Base-by-base conservation (phyloP, 2,329 filamentous ascomycete species). In the Nemania sp. region DNA sequence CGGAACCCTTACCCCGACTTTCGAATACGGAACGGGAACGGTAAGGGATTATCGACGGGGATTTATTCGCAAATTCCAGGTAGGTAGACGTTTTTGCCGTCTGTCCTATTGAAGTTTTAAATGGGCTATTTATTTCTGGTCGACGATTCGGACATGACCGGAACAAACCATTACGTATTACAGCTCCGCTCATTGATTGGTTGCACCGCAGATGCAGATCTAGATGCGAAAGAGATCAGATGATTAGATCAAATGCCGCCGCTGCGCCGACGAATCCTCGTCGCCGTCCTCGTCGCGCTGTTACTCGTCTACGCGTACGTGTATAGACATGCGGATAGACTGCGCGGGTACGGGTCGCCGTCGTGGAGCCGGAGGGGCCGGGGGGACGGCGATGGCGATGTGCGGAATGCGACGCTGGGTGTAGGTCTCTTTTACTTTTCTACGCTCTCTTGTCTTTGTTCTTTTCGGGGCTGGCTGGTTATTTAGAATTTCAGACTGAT, bases 351-450 rank as follows among this genome's bases (percentile, higher is more conserved):
- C 2, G 17, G 11, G 18, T n/a, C 25, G 15, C 21, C 32, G 32
- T n/a, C 34, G 18, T 59, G 59, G 59, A 17, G 18, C 39, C 54
- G 9, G n/a, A 21, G 6, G 34, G 35, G 5, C 46, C 50, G 4
- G 2, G 6, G 48, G 6, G 46, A 15, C 17, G 54, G 43, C 21
- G 48, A 13, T 17, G 54, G 43, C 25, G 56, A 63, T 56, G 54
- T 57, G 20, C 37, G 62, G n/a, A 69, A 69, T 53, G 57, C 52
- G 15, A 70, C 68, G 15, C 53, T 70, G 4, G 66, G 67, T 3
- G 68, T 70, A 62, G 49, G 63, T 43, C 37, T 10, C 21, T n/a
- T 25, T 17, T 7, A 13, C 5, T 17, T 25, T 40, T 51, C 2
- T 6, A 17, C 21, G 10, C 45, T 17, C 13, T 10, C 20, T 40